These are phyloP conservation scores for Quercus lobata DNA, from an alignment of 331 rosid species.

Conservation along the genomic window DNA sequence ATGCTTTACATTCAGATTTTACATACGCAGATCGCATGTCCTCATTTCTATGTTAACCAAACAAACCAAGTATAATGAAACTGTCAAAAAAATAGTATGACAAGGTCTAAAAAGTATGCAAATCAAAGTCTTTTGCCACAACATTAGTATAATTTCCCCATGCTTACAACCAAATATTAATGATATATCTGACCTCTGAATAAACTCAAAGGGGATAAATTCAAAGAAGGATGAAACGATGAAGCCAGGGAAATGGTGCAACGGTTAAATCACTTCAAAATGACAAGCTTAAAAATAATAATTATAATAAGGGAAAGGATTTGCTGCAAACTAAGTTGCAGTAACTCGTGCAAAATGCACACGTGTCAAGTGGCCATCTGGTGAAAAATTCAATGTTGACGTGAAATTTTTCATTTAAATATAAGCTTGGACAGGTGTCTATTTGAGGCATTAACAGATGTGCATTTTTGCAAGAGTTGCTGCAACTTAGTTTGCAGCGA, in stretches of 20 bases:
- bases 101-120: not conserved
- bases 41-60: not conserved
- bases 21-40: not conserved
- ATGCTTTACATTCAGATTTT: not conserved
- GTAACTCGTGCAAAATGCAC: too few relatives aligned
- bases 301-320: too few relatives aligned
- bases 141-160: not conserved
- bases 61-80: not conserved
- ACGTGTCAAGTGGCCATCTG: too few relatives aligned
- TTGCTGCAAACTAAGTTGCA: too few relatives aligned
- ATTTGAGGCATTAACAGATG: too few relatives aligned
- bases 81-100: not conserved
- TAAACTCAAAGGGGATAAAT: not conserved
- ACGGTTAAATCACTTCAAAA: not conserved
- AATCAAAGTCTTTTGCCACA: not conserved
- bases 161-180: not conserved
- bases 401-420: too few relatives aligned
- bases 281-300: not conserved
- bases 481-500: too few relatives aligned
- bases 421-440: too few relatives aligned
- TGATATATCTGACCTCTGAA: not conserved
- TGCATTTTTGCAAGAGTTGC: too few relatives aligned
- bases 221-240: not conserved
- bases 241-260: conserved; percentile 2
- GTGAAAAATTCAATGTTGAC: too few relatives aligned